Evolutionary conservation across 371 early-diverging fungal species (phyloP), one percentile per base, ranked within the genome.

Genomic region (Furculomyces boomerangus): DNA sequence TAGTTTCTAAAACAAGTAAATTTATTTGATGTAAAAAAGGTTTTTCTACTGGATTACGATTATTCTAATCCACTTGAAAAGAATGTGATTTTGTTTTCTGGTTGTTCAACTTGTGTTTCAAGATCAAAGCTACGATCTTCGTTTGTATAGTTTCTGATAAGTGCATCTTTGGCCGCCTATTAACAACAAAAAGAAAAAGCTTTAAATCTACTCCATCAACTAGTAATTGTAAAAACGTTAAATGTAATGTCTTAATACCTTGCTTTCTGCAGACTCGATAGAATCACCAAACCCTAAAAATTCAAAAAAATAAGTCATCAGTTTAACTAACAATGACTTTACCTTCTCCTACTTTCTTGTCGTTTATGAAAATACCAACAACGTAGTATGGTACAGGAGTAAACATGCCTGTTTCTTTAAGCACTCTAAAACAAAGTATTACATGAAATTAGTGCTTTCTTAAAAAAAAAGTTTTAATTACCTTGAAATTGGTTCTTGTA

Each of bases 321-420:
- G 7, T 35, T 18, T 35, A 10, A 37, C n/a, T 51, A 30, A 30
- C 3, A 8, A 25, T 51, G n/a, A 3, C 8, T 14, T 2, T 29
- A 31, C 52, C 52, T 35, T 51, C 52, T 10, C 52, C 52, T 5
- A 30, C 16, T 39, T 51, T 51, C 18, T 51, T 51, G 13, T 13
- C 5, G 25, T 22, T 24, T 22, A 30, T 20, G 26, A 31, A 51
- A 3, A 51, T 3, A 22, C 31, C 52, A 51, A 51, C 52, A n/a
- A 32, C 7, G 26, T 51, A 32, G 26, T 8, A 14, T 31, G 25
- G 31, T 5, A 14, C 22, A 18, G 52, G 18, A n/a, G 52, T 51
- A 14, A 35, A 37, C 26, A 13, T 3, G 14, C 13, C 14, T 3
- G 29, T 22, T 14, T 32, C 25, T 13, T 39, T 51, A 13, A 49